Base-by-base conservation (phyloP, 2,329 filamentous ascomycete species). In the Chaetomiaceae sp. region DNA sequence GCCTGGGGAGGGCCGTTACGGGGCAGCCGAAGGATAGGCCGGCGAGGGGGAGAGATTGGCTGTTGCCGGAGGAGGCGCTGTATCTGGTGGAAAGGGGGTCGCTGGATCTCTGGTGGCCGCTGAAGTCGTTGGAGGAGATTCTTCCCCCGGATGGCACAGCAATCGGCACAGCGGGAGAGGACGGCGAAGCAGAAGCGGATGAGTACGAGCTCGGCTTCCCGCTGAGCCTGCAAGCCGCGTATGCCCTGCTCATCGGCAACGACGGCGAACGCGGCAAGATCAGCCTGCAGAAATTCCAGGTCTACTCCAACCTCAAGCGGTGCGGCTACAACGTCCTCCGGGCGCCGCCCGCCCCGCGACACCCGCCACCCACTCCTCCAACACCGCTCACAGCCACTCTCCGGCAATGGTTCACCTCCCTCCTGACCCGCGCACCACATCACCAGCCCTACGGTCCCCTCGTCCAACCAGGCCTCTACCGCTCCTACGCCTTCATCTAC, bases 11-110 rank as follows among this genome's bases (percentile, higher is more conserved):
- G 45, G 78, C 73, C 8, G 64, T 77, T 4, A 68, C 79, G 1
- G 72, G 73, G 6, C 58, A 70, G n/a, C 70, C 74, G 33, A 75
- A 73, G 51, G 78, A 81, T 27, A 64, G 67, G 42, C 67, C 73
- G 0, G 76, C 75, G 3, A 74, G 74, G 50, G 77, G 82, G 24
- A 80, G 77, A 52, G 69, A 90, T 33, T 96, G 90, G 90, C 62
- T 98, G 41, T 65, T 95, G 32, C 91, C 91, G 0, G 93, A 98
- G 62, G 93, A 98, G 66, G 87, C 89, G 6, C 72, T 98, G 43
- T 96, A 89, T 60, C 65, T 96, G 52, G 73, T 97, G 8, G 93
- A 98, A 69, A 74, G 93, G 58, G 93, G 91, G 0, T 89, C 79
- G 38, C 60, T 97, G 58, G 88, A 97, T 64, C 75, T 96, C 33